Evolutionary conservation across 495 filamentous ascomycete species (phyloP).

Genomic region (Penicillium salamii): DNA sequence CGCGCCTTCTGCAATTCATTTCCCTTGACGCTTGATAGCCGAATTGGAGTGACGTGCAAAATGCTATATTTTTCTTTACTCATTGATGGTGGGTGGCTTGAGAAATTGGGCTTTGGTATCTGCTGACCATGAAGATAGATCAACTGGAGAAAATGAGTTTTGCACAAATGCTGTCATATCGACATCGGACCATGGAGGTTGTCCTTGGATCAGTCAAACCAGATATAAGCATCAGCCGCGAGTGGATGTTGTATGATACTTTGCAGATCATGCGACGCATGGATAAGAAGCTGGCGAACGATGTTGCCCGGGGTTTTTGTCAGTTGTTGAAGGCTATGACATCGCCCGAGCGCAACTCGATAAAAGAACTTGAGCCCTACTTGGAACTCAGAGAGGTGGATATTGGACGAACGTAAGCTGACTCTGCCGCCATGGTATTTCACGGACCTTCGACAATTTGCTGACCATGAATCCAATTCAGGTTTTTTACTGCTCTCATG

Average conservation of each 20-base stretch:
- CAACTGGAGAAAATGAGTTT: slow-evolving; percentile 23
- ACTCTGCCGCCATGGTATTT: background rate
- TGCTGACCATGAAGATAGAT: slow-evolving; percentile 8
- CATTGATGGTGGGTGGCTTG: slow-evolving; percentile 15
- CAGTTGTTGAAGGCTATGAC: slow-evolving; percentile 18
- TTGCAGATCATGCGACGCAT: slow-evolving; percentile 8
- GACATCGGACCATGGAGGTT: slow-evolving; percentile 15
- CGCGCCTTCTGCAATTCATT: slow-evolving; percentile 20
- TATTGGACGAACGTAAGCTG: slow-evolving; percentile 15
- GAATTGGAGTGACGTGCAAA: slow-evolving; percentile 16
- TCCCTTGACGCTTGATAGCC: slow-evolving; percentile 15
- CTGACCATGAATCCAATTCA: background rate
- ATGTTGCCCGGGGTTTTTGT: slow-evolving; percentile 20
- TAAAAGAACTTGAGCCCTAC: slow-evolving; percentile 16
- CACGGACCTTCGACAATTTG: background rate
- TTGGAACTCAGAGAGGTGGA: slow-evolving; percentile 17
- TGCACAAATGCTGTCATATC: slow-evolving; percentile 18
- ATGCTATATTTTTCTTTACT: slow-evolving; percentile 18
- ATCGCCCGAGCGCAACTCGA: slow-evolving; percentile 7
- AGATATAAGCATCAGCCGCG: slow-evolving; percentile 5
- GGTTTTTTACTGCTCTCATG: slow-evolving; percentile 22
- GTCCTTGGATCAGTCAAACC: slow-evolving; percentile 4
- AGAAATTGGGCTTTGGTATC: background rate
- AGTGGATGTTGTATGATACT: slow-evolving; percentile 23
- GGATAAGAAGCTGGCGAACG: slow-evolving; percentile 10